A percentile compares a stretch with the other conserved stretches of the same genome.
Evolutionary conservation across 148 eudicot species (phyloP).

Genomic region (Drosera capensis): DNA sequence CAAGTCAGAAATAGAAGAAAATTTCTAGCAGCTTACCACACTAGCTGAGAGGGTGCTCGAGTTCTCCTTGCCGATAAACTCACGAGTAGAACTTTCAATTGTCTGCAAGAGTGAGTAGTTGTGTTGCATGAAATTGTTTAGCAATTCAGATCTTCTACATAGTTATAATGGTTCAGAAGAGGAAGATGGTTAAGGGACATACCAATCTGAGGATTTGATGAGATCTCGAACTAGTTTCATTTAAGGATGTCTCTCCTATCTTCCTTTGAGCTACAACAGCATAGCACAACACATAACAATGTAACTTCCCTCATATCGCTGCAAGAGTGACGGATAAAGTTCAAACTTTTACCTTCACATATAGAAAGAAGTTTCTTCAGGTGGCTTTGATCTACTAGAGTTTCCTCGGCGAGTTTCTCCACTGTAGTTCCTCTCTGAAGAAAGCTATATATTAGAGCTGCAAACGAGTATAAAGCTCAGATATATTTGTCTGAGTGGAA

Average conservation of each 20-base stretch:
- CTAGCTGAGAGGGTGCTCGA: conserved; percentile 85
- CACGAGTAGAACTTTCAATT: conserved; percentile 89
- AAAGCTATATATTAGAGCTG: conserved; percentile 8
- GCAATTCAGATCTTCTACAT: neutral
- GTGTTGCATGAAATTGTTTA: neutral
- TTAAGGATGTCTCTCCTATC: conserved; percentile 74
- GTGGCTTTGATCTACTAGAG: conserved; percentile 63
- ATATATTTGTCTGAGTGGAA: conserved; percentile 3
- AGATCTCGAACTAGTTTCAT: conserved; percentile 86
- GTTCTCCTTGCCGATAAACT: conserved; percentile 78
- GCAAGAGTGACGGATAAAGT: neutral
- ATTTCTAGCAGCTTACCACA: conserved; percentile 37
- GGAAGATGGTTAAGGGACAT: neutral
- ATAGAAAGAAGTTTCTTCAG: conserved; percentile 67
- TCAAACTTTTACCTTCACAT: conserved; percentile 55
- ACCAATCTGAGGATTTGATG: conserved; percentile 91
- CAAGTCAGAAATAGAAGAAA: neutral
- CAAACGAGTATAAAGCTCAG: conserved; percentile 1
- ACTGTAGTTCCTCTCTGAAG: conserved; percentile 72
- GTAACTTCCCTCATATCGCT: neutral
- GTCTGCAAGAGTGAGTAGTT: conserved; percentile 37
- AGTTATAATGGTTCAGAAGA: neutral
- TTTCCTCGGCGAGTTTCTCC: conserved; percentile 86
- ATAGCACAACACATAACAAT: neutral
- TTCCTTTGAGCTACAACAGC: conserved; percentile 61